Percentiles rank a stretch among this genome's conserved stretches.
These are phyloP conservation scores for Pinus albicaulis DNA, from an alignment of 75 land plant genomes.

Conservation along the genomic window DNA sequence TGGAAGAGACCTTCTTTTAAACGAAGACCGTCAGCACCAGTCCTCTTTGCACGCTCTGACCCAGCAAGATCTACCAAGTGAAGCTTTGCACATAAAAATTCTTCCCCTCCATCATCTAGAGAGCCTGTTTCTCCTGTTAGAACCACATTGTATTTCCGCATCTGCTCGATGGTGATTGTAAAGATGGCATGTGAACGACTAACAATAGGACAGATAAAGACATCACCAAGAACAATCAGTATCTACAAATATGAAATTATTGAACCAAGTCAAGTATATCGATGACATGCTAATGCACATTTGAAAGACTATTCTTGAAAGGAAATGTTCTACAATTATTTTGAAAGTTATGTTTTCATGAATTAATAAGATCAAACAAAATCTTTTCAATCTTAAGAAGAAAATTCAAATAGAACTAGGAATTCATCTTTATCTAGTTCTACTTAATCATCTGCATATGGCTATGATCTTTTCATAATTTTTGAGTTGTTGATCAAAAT, in stretches of 20 bases:
- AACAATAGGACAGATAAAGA: slow-evolving; percentile 9
- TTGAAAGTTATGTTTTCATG: neutral
- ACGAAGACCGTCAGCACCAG: slow-evolving; percentile 96
- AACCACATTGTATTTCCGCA: slow-evolving; percentile 59
- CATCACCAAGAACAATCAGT: slow-evolving; percentile 1
- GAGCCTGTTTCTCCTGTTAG: slow-evolving; percentile 21
- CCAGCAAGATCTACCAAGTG: slow-evolving; percentile 99
- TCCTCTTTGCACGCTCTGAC: slow-evolving; percentile 95
- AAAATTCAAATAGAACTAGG: neutral
- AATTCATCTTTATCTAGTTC: neutral
- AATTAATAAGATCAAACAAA: too few relatives aligned
- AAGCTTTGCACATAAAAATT: slow-evolving; percentile 96
- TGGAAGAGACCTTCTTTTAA: slow-evolving; percentile 85
- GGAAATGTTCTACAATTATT: neutral
- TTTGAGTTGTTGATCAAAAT: neutral
- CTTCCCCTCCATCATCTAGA: slow-evolving; percentile 65
- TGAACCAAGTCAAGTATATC: neutral
- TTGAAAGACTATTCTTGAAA: neutral
- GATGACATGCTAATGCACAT: neutral
- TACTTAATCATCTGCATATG: neutral
- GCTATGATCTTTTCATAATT: neutral
- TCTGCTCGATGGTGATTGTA: slow-evolving; percentile 97
- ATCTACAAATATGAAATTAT: neutral
- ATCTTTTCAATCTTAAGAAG: too few relatives aligned
- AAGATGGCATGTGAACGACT: slow-evolving; percentile 99